Evolutionary conservation across 2,329 filamentous ascomycete genomes (phyloP).

Genomic region (Colletotrichum incanum): DNA sequence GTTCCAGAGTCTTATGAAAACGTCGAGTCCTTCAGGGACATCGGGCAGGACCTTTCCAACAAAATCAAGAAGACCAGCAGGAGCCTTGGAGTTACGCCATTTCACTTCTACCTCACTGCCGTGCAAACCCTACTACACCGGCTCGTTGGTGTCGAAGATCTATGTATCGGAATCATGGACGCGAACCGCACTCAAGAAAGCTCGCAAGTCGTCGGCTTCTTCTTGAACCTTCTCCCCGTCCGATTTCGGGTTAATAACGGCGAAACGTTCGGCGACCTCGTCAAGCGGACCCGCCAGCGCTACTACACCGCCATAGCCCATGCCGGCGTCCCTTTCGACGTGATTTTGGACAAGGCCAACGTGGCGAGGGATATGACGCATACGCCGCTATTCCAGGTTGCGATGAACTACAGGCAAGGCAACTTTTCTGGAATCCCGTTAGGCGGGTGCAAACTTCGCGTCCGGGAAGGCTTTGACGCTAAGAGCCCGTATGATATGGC

Average conservation of each 20-base stretch:
- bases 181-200: constrained; percentile 56
- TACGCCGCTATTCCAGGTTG: constrained; percentile 65
- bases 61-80: not conserved
- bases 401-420: constrained; percentile 52
- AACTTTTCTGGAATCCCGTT: too few relatives aligned
- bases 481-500: too few relatives aligned
- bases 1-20: too few relatives aligned
- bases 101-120: constrained; percentile 63
- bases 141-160: constrained; percentile 47
- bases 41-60: not conserved
- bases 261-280: too few relatives aligned
- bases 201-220: constrained; percentile 58
- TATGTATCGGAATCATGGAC: constrained; percentile 65
- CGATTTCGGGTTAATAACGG: constrained; percentile 53
- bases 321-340: constrained; percentile 64
- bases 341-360: constrained; percentile 60
- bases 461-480: too few relatives aligned
- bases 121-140: constrained; percentile 44
- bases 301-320: constrained; percentile 58
- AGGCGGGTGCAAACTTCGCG: too few relatives aligned
- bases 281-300: too few relatives aligned
- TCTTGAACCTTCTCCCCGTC: constrained; percentile 65
- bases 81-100: constrained; percentile 46
- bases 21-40: not conserved
- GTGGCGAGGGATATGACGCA: constrained; percentile 56